A percentile compares a stretch with the other conserved stretches of the same genome.
These are phyloP conservation scores for Cylindrotheca closterium DNA, from an alignment of 108 stramenopile genomes.

Conservation along the genomic window DNA sequence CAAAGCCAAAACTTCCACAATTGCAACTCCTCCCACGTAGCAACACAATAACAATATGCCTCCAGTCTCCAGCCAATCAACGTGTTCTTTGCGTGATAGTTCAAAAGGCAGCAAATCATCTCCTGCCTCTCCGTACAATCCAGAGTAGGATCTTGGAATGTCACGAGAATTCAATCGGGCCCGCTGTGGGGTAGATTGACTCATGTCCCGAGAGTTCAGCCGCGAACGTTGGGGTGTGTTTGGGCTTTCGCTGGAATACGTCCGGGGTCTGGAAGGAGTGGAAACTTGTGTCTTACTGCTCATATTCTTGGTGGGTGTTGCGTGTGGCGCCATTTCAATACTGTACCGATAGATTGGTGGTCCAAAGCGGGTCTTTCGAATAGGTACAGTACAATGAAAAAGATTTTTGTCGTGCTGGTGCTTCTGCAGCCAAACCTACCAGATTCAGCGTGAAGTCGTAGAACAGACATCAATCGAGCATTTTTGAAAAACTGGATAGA, in stretches of 20 bases:
- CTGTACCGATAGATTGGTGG: too few relatives aligned
- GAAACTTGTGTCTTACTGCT: background rate
- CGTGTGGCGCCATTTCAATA: too few relatives aligned
- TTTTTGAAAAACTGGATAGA: too few relatives aligned
- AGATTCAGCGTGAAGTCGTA: too few relatives aligned
- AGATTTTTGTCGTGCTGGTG: too few relatives aligned
- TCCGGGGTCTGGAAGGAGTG: conserved; percentile 43
- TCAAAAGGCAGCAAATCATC: conserved; percentile 78
- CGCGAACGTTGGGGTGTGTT: conserved; percentile 43
- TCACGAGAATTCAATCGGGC: conserved; percentile 69
- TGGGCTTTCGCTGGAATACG: conserved; percentile 73
- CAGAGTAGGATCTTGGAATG: conserved; percentile 76
- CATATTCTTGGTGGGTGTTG: background rate
- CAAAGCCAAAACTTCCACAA: conserved; percentile 55
- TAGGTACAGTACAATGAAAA: too few relatives aligned
- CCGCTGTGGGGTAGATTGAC: conserved; percentile 28
- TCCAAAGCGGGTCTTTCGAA: too few relatives aligned
- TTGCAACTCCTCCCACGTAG: conserved; percentile 58
- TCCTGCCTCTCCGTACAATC: conserved; percentile 62
- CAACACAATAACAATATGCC: conserved; percentile 51
- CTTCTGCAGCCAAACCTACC: too few relatives aligned
- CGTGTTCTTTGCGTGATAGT: conserved; percentile 58
- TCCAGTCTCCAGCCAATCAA: conserved; percentile 48
- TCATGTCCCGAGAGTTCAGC: conserved; percentile 70
- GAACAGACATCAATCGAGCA: too few relatives aligned